Percentiles rank a stretch among this genome's conserved stretches.
Conservation (phyloP, 1,139 yeast genomes). For the Candida tropicalis region DNA sequence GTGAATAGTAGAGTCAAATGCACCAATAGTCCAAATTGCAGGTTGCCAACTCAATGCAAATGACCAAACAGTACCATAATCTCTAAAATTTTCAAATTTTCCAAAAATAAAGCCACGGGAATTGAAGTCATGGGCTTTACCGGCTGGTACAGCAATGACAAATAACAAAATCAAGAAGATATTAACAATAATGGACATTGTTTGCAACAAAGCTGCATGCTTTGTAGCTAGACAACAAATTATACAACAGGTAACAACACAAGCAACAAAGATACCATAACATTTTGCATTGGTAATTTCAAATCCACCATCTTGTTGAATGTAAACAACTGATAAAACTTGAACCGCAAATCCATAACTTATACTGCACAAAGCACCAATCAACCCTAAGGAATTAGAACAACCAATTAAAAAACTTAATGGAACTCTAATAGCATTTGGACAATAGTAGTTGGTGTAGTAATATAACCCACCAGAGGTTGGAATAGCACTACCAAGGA, state of each 20-base stretch:
- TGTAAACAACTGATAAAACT: slow-evolving; percentile 36
- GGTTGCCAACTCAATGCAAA: slow-evolving; percentile 64
- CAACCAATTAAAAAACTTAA: slow-evolving; percentile 50
- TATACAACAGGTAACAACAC: slow-evolving; percentile 29
- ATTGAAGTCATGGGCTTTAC: slow-evolving; percentile 34
- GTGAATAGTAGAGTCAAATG: slow-evolving; percentile 73
- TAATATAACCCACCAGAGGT: slow-evolving; percentile 74
- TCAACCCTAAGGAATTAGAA: slow-evolving; percentile 37
- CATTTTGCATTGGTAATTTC: slow-evolving; percentile 31
- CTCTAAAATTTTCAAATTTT: slow-evolving; percentile 52
- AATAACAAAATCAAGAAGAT: slow-evolving; percentile 57
- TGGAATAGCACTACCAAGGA: slow-evolving; percentile 69
- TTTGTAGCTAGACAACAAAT: slow-evolving; percentile 37
- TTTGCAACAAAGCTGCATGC: slow-evolving; percentile 59
- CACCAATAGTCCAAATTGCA: slow-evolving; percentile 67
- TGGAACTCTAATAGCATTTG: slow-evolving; percentile 33
- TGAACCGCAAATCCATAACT: slow-evolving; percentile 42
- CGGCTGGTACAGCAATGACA: slow-evolving; percentile 67
- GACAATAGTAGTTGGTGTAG: slow-evolving; percentile 47
- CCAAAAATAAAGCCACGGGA: slow-evolving; percentile 55
- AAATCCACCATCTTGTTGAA: slow-evolving; percentile 34
- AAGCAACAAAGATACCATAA: slow-evolving; percentile 43
- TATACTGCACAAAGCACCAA: slow-evolving; percentile 42
- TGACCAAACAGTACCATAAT: slow-evolving; percentile 72
- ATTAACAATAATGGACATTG: slow-evolving; percentile 59